Evolutionary conservation across 148 eudicot genomes (phyloP), one percentile per base, ranked within the genome.

Genomic region (Persicaria tinctoria): DNA sequence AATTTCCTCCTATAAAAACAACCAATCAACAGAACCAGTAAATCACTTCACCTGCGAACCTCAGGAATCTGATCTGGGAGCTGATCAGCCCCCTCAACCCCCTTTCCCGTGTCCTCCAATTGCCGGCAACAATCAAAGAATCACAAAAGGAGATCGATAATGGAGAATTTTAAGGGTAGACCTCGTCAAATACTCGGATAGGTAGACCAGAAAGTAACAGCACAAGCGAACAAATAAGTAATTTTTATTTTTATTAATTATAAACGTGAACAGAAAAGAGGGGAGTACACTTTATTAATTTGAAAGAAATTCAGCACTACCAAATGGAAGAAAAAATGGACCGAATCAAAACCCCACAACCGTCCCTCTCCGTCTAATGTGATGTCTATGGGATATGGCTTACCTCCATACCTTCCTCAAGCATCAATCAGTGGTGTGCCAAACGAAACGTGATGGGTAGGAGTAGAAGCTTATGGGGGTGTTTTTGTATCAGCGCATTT

Each of bases 311-410:
- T 48, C 73, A 70, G 27, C 55, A 71, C 54, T 71, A 47, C 74
- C 27, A 71, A 46, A 71, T 48, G 53, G 55, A 17, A 71, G 14
- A 16, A 16, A 16, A 53, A 53, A 46, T 71, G 51, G 74, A 50
- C 41, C 41, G 74, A 71, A 71, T 71, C 74, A 23, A 71, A 71
- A 48, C 74, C 74, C 74, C 74, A 68, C 72, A 46, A 66, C 48
- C 47, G 18, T 16, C 70, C 47, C 14, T 13, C 17, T 66, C 48
- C 38, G 70, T 6, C 17, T 57, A 32, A 1, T 32, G 41, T 32
- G 41, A 32, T 32, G 41, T 32, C 41, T 32, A 32, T 32, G 41
- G 41, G 41, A 32, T 32, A 32, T 32, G 41, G 41, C 63, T 18
- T 17, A 27, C 63, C 53, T 57, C 63, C 63, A 6, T 55, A 0